Conservation (phyloP, 2,329 filamentous ascomycete species). For the Trichoderma koningiopsis region DNA sequence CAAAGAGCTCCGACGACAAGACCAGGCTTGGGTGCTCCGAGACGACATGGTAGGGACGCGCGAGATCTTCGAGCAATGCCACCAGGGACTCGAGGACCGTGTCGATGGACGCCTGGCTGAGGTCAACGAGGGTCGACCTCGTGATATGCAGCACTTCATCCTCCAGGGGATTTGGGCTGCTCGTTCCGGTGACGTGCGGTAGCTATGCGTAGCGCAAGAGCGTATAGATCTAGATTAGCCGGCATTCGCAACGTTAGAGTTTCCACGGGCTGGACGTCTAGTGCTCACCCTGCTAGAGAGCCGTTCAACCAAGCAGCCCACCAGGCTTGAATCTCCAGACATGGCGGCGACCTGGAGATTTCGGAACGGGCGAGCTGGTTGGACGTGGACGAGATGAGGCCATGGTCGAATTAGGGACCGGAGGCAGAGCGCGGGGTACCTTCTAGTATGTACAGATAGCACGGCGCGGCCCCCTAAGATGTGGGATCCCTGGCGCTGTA, state of each 20-base stretch:
- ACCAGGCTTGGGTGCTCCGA: constrained; percentile 60
- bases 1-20: constrained; percentile 64
- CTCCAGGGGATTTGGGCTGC: constrained; percentile 57
- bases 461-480: constrained; percentile 6
- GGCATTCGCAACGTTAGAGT: neutral
- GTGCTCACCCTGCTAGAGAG: constrained; percentile 53
- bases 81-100: constrained; percentile 60
- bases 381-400: constrained; percentile 17
- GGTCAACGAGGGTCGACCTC: constrained; percentile 61
- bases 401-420: constrained; percentile 8
- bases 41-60: constrained; percentile 55
- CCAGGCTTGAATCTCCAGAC: constrained; percentile 54
- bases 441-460: constrained; percentile 8
- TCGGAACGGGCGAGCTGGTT: constrained; percentile 19
- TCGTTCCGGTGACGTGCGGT: constrained; percentile 63
- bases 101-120: constrained; percentile 57
- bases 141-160: constrained; percentile 65
- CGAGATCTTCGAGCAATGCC: constrained; percentile 60
- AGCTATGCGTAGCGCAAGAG: constrained; percentile 52
- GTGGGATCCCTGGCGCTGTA: constrained; percentile 1
- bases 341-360: constrained; percentile 17
- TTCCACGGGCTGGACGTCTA: neutral
- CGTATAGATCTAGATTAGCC: neutral
- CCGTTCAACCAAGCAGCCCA: constrained; percentile 61
- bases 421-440: constrained; percentile 20